Conservation (phyloP, 192 early-diverging fungal genomes). For the Coemansia sp. region DNA sequence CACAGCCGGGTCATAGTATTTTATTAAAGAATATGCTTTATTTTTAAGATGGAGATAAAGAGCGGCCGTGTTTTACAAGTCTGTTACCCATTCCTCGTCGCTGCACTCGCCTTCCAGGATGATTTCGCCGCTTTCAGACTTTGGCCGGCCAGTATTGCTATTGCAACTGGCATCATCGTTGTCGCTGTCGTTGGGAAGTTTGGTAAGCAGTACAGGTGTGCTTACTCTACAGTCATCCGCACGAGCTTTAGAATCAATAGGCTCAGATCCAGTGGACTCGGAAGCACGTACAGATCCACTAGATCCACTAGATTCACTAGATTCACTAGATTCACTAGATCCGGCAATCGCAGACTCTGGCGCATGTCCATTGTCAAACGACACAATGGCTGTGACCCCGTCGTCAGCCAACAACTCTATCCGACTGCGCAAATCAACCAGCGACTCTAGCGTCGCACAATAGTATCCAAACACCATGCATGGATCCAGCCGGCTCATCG, state of each 20-base stretch:
- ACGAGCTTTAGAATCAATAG: background rate
- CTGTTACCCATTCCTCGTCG: conserved; percentile 49
- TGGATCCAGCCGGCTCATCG: conserved; percentile 82
- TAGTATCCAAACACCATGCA: conserved; percentile 93
- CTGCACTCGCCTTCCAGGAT: conserved; percentile 27
- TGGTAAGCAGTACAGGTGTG: conserved; percentile 16
- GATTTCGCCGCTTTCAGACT: conserved; percentile 21
- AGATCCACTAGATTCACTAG: too few relatives aligned
- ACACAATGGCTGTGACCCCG: conserved; percentile 36
- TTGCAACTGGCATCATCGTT: background rate
- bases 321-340: too few relatives aligned
- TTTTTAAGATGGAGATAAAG: background rate
- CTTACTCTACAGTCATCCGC: background rate
- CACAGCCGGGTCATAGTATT: conserved; percentile 61
- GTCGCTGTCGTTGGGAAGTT: background rate
- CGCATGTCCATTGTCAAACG: conserved; percentile 43
- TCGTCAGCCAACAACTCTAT: conserved; percentile 44
- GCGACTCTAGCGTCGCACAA: conserved; percentile 30
- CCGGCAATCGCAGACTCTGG: conserved; percentile 8
- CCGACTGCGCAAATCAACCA: conserved; percentile 45
- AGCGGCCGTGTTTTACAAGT: conserved; percentile 13
- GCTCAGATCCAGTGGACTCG: background rate
- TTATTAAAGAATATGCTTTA: too few relatives aligned
- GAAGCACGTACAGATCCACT: too few relatives aligned
- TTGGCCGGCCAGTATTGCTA: conserved; percentile 8